Evolutionary conservation across 352 stramenopile species (phyloP), one percentile per base, ranked within the genome.

Genomic region (Labyrinthula sp.): DNA sequence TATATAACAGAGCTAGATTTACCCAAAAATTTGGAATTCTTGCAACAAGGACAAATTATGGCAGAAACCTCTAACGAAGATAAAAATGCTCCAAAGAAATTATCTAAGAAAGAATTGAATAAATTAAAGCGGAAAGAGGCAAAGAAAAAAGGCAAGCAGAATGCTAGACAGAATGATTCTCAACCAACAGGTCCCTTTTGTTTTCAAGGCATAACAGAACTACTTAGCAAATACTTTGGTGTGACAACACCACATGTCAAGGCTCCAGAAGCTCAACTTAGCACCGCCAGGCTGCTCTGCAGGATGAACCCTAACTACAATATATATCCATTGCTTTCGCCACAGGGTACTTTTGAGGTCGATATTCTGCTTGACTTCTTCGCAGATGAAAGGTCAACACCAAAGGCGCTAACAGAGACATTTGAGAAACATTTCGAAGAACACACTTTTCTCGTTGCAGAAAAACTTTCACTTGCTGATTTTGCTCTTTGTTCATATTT

Each of bases 381-480:
- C 28, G 10, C 34, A 20, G 36, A 27, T 25, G 21, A 48, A 46
- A 1, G 47, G 3, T 37, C 47, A 22, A 29, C 10, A 27, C 9
- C 43, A 21, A 45, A 29, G 6, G 41, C 36, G 0, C 38, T 59
- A 12, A 61, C 76, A 23, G 30, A 63, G 8, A 47, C 61, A 17
- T 60, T 97, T 28, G 67, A 95, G 60, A 69, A 71, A 5, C 60
- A 82, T 30, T 64, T 95, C 23, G 64, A 70, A 31, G 66, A 67
- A 7, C 64, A 72, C 30, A 95, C 85, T 1, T 97, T 92, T 60
- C 60, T 96, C 34, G 74, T 93, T 3, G 83, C 81, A 25, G 68
- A 87, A 58, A 68, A 67, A 3, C 52, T 95, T 5, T 88, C 83
- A 15, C 68, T 99, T 14, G 89, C 87, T 0, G 89, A 99, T 66